phyloP scores from a whole-genome alignment of 2,329 filamentous ascomycete genomes.

The Hirsutella rhossiliensis region DNA sequence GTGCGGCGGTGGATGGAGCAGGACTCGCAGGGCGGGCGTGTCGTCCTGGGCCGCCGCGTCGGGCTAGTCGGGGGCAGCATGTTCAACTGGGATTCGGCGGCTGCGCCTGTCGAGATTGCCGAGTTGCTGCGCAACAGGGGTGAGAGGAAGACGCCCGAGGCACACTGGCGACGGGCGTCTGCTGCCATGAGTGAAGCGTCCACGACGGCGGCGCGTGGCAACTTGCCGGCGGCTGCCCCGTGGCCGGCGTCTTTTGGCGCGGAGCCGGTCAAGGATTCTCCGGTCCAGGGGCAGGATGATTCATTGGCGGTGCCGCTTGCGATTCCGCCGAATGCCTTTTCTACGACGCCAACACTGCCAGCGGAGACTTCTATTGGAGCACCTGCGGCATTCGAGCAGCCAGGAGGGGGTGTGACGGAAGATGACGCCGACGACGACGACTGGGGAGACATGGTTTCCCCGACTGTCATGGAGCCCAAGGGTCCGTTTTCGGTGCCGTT shows the following conservation, averaged over 20 bases:
- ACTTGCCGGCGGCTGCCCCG: too few species aligned
- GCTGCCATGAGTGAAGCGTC: too few species aligned
- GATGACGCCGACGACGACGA: slow-evolving; percentile 37
- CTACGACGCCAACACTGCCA: too few species aligned
- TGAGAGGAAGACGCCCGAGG: slow-evolving; percentile 1
- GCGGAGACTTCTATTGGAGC: too few species aligned
- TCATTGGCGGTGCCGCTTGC: too few species aligned
- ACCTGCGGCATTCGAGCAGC: too few species aligned
- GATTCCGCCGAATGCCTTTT: too few species aligned
- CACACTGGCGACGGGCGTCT: too few species aligned
- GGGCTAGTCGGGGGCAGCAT: slow-evolving; percentile 32
- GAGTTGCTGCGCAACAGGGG: slow-evolving; percentile 19
- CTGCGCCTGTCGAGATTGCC: slow-evolving; percentile 35
- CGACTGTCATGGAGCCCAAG: not conserved
- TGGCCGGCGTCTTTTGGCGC: too few species aligned
- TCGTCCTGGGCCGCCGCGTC: slow-evolving; percentile 22
- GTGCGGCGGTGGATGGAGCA: slow-evolving; percentile 57
- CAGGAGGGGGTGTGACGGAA: not conserved
- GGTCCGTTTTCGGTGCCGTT: not conserved
- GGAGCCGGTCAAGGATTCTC: too few species aligned
- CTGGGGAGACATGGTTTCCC: slow-evolving; percentile 46
- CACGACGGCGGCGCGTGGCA: too few species aligned
- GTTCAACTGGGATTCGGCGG: slow-evolving; percentile 50
- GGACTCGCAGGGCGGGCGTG: slow-evolving; percentile 43
- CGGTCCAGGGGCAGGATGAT: too few species aligned